Evolutionary conservation across 2,329 filamentous ascomycete genomes (phyloP).

Genomic region (Fusarium torulosum): DNA sequence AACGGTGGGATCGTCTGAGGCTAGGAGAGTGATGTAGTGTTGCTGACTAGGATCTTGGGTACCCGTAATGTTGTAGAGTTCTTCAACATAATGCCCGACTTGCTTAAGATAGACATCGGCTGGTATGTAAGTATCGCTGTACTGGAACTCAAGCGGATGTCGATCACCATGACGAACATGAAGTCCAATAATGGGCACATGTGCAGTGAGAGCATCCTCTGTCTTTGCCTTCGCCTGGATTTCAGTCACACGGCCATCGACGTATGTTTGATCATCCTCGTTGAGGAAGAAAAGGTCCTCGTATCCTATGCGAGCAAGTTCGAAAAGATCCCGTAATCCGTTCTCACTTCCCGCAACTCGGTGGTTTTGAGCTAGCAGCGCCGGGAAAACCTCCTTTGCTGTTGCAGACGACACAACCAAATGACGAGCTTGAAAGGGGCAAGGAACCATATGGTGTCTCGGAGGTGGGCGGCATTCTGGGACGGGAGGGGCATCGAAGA

Average conservation of each 20-base stretch:
- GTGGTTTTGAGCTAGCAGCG: conserved; percentile 57
- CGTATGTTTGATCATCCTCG: conserved; percentile 74
- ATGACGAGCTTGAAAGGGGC: conserved; percentile 80
- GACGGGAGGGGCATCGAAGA: conserved; percentile 75
- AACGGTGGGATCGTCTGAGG: conserved; percentile 85
- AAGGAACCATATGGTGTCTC: conserved; percentile 81
- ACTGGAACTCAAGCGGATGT: conserved; percentile 82
- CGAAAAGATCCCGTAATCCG: conserved; percentile 69
- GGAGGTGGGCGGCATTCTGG: conserved; percentile 78
- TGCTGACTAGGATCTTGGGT: conserved; percentile 54
- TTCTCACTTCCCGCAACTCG: conserved; percentile 43
- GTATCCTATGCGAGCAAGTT: conserved; percentile 76
- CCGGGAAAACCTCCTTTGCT: conserved; percentile 72
- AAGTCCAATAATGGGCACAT: conserved; percentile 68
- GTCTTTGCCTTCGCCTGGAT: conserved; percentile 63
- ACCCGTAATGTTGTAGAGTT: conserved; percentile 59
- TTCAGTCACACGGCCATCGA: conserved; percentile 68
- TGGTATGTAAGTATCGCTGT: conserved; percentile 82
- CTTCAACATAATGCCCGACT: conserved; percentile 67
- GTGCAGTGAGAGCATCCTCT: conserved; percentile 55
- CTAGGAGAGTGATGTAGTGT: conserved; percentile 70
- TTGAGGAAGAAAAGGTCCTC: conserved; percentile 79
- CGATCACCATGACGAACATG: conserved; percentile 86
- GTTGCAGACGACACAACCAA: conserved; percentile 80
- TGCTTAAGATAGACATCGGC: conserved; percentile 74